Percentiles rank a stretch among this genome's conserved stretches.
phyloP scores from a whole-genome alignment of 306 rosid species.

The Glycyrrhiza uralensis region DNA sequence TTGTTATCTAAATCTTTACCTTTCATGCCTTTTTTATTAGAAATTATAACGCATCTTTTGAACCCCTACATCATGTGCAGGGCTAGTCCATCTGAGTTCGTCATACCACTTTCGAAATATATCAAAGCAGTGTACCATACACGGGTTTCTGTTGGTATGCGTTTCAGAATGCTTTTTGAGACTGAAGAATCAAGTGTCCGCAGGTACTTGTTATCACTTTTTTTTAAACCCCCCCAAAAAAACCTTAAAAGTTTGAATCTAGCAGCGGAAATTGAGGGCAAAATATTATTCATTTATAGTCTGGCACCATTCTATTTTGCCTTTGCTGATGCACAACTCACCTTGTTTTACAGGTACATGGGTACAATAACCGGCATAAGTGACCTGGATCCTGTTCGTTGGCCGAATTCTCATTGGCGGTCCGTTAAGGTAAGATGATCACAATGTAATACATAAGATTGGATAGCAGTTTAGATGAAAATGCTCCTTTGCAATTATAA shows the following conservation, averaged over 20 bases:
- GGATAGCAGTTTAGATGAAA: neutral
- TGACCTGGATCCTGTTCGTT: conserved; percentile 79
- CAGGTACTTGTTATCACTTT: conserved; percentile 43
- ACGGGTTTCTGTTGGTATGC: conserved; percentile 91
- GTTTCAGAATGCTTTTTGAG: conserved; percentile 88
- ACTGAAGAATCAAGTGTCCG: conserved; percentile 92
- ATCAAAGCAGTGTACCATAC: conserved; percentile 87
- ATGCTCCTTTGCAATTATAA: neutral
- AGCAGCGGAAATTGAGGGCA: neutral
- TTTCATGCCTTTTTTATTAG: neutral
- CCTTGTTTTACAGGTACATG: conserved; percentile 66
- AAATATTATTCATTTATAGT: neutral
- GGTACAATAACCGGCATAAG: conserved; percentile 87
- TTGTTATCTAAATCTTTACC: conserved; percentile 4
- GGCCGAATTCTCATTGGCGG: conserved; percentile 90
- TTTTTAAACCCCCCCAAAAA: neutral
- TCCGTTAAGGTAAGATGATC: conserved; percentile 67
- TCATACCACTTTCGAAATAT: conserved; percentile 76
- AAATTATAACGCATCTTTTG: conserved; percentile 18
- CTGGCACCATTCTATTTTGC: neutral
- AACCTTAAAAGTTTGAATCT: neutral
- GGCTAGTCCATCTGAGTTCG: conserved; percentile 93
- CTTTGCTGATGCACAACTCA: neutral
- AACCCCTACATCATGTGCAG: conserved; percentile 43
- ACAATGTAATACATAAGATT: neutral